These are phyloP conservation scores for Tilletiaria anomala DNA, from an alignment of 1,284 basidiomycete species.

Conservation along the genomic window DNA sequence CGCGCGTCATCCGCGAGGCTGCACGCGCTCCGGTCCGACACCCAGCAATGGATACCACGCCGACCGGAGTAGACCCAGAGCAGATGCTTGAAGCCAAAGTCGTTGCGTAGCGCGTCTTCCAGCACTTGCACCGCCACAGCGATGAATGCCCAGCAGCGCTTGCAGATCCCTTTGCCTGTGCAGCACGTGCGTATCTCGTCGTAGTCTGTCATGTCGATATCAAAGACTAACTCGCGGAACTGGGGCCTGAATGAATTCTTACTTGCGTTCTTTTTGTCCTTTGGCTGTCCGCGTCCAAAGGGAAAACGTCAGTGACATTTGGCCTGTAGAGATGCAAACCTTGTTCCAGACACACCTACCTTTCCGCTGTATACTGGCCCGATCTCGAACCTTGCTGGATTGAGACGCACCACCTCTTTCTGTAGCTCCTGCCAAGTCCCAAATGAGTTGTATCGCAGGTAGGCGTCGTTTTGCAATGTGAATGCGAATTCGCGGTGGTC, in stretches of 20 bases:
- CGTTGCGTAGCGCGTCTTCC: constrained; percentile 58
- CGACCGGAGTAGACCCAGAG: constrained; percentile 98
- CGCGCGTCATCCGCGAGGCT: constrained; percentile 81
- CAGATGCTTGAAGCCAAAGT: constrained; percentile 64
- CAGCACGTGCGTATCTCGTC: constrained; percentile 92
- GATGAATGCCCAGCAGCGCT: constrained; percentile 88
- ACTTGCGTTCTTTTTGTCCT: constrained; percentile 74
- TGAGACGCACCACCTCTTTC: constrained; percentile 49
- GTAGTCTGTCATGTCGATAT: constrained; percentile 99
- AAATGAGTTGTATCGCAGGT: constrained; percentile 87
- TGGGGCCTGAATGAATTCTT: constrained; percentile 61
- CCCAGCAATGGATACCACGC: constrained; percentile 95
- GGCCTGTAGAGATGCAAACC: too few species aligned
- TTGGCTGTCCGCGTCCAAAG: constrained; percentile 50
- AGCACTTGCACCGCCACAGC: constrained; percentile 79
- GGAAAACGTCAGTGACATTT: neutral
- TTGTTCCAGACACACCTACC: constrained; percentile 45
- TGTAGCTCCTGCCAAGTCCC: constrained; percentile 72
- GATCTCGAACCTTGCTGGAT: constrained; percentile 68
- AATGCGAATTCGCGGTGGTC: constrained; percentile 85
- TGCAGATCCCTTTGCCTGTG: constrained; percentile 77
- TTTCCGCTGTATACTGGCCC: constrained; percentile 81
- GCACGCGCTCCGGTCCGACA: constrained; percentile 77
- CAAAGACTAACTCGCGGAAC: constrained; percentile 87
- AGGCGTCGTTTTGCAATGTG: constrained; percentile 77